These are phyloP conservation scores for Candida ulmi DNA, from an alignment of 805 yeast species.

Conservation along the genomic window DNA sequence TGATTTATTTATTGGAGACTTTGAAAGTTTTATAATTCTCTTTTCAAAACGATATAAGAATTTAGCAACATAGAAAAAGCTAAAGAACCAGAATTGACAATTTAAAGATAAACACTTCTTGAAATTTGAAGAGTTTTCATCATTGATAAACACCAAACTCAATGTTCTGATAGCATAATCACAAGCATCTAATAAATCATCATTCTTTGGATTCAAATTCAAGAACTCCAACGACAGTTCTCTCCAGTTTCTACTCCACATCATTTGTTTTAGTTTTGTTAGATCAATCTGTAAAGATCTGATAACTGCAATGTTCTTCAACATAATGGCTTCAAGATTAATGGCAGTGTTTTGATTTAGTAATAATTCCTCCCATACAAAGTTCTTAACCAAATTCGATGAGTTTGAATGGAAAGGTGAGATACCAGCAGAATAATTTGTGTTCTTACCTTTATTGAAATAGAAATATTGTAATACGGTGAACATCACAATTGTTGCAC, in stretches of 20 bases:
- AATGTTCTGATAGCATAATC: slow-evolving; percentile 22
- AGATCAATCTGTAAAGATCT: slow-evolving; percentile 29
- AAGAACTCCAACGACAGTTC: slow-evolving; percentile 18
- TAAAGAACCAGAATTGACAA: slow-evolving; percentile 20
- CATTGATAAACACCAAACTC: slow-evolving; percentile 20
- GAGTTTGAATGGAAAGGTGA: slow-evolving; percentile 35
- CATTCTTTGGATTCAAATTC: slow-evolving; percentile 13
- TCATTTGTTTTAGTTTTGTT: slow-evolving; percentile 28
- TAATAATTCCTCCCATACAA: slow-evolving; percentile 28
- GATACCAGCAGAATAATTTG: slow-evolving; percentile 29
- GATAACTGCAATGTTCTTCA: slow-evolving; percentile 30
- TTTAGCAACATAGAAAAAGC: slow-evolving; percentile 21
- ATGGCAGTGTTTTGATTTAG: slow-evolving; percentile 20
- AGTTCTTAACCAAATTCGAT: slow-evolving; percentile 31
- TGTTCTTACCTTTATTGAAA: slow-evolving; percentile 17
- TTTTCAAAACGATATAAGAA: slow-evolving; percentile 20
- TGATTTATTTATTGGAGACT: slow-evolving; percentile 5
- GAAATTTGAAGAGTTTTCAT: slow-evolving; percentile 21
- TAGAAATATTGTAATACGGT: slow-evolving; percentile 34
- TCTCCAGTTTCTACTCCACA: slow-evolving; percentile 35
- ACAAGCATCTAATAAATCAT: slow-evolving; percentile 23
- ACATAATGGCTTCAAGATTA: slow-evolving; percentile 36
- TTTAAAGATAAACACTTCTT: slow-evolving; percentile 15
- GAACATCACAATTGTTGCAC: slow-evolving; percentile 36
- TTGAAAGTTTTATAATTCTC: slow-evolving; percentile 13